Conservation (phyloP, 371 early-diverging fungal genomes). For the Amoeboaphelidium occidentale region DNA sequence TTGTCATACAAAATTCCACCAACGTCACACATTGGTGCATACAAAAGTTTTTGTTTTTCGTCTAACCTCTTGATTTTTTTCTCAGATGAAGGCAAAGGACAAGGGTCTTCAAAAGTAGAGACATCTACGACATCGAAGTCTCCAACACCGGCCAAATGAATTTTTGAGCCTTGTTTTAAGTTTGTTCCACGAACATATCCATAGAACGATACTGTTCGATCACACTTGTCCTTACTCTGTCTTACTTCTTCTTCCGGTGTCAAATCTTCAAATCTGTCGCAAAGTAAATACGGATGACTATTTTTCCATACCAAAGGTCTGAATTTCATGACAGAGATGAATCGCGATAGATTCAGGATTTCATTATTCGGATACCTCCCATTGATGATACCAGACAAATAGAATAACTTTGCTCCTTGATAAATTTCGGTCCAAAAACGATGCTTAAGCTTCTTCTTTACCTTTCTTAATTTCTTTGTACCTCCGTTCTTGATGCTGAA, state of each 20-base stretch:
- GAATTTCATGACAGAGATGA: conserved; percentile 90
- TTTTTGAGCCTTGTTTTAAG: conserved; percentile 45
- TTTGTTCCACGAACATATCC: conserved; percentile 87
- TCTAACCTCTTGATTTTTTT: conserved; percentile 62
- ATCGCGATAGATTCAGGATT: conserved; percentile 74
- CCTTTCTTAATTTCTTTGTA: conserved; percentile 56
- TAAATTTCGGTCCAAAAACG: conserved; percentile 98
- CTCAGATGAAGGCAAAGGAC: conserved; percentile 54
- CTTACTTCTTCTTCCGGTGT: conserved; percentile 61
- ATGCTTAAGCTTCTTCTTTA: conserved; percentile 84
- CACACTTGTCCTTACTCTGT: conserved; percentile 48
- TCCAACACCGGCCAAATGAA: conserved; percentile 89
- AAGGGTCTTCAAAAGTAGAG: conserved; percentile 38
- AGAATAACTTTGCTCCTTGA: conserved; percentile 90
- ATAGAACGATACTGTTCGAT: conserved; percentile 74
- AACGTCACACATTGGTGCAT: conserved; percentile 95
- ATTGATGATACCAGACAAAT: conserved; percentile 78
- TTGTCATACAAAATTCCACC: conserved; percentile 94
- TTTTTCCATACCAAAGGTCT: conserved; percentile 88
- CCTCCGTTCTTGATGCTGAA: conserved; percentile 11
- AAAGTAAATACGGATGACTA: conserved; percentile 79
- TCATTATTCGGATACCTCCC: conserved; percentile 78
- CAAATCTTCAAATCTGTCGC: conserved; percentile 87
- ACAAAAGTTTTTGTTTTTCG: conserved; percentile 79
- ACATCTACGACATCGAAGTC: conserved; percentile 55